Evolutionary conservation across 2,329 filamentous ascomycete species (phyloP).

Genomic region (Trichoderma sp.): DNA sequence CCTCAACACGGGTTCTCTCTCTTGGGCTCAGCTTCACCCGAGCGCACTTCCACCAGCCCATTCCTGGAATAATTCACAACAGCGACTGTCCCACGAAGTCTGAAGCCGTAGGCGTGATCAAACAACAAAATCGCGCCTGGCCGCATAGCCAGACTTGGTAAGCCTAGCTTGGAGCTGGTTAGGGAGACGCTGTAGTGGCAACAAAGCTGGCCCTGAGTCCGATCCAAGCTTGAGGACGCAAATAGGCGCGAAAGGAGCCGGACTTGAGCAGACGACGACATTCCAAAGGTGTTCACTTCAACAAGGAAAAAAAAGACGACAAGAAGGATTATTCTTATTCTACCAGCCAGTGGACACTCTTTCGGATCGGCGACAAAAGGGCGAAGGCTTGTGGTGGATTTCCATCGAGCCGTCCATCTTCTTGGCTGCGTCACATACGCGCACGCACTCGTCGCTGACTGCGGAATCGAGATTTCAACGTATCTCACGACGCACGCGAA

Average conservation of each 20-base stretch:
- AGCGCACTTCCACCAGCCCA: neutral
- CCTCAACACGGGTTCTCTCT: neutral
- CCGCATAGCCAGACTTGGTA: neutral
- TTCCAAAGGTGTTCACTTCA: neutral
- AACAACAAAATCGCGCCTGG: neutral
- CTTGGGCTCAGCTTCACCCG: neutral
- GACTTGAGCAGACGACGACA: neutral
- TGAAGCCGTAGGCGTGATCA: neutral
- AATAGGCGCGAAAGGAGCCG: neutral
- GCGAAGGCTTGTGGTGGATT: neutral
- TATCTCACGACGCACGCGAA: neutral
- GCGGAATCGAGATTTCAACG: neutral
- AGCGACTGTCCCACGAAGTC: neutral
- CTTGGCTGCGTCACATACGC: neutral
- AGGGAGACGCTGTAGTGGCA: neutral
- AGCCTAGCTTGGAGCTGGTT: neutral
- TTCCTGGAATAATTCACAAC: neutral
- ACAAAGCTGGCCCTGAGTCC: neutral
- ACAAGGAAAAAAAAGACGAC: neutral
- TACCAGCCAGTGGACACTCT: neutral
- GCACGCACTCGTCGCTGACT: neutral
- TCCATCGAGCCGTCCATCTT: neutral
- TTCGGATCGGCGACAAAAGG: neutral
- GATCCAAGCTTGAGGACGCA: neutral
- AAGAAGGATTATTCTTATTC: neutral